Conservation (phyloP, 2,329 filamentous ascomycete species). For the Calycina marina region DNA sequence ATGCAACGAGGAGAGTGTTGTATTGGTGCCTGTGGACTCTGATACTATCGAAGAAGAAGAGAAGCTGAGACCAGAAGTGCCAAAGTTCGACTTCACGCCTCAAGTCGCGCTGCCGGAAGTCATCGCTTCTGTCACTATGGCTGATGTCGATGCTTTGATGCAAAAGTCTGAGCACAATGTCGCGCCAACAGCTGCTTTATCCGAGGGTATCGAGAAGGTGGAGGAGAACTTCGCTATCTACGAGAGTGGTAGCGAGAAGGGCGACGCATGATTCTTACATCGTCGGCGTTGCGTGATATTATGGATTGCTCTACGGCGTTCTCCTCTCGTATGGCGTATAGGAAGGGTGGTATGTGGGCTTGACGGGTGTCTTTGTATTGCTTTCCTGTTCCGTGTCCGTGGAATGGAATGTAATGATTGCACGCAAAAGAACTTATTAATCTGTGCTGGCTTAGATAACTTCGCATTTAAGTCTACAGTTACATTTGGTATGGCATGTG, state of each 20-base stretch:
- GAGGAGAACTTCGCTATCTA: conserved; percentile 52
- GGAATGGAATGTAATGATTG: too few relatives aligned
- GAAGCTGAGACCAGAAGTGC: conserved; percentile 5
- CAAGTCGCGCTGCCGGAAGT: conserved; percentile 18
- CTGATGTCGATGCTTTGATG: conserved; percentile 27
- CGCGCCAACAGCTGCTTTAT: conserved; percentile 30
- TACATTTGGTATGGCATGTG: too few relatives aligned
- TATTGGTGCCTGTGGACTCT: conserved; percentile 46
- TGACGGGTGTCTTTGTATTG: too few relatives aligned
- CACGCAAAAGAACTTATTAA: too few relatives aligned
- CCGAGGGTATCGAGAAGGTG: conserved; percentile 42
- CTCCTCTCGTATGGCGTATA: too few relatives aligned
- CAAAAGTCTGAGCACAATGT: conserved; percentile 23
- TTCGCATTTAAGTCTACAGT: too few relatives aligned
- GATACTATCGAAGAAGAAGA: conserved; percentile 19
- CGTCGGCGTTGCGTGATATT: too few relatives aligned
- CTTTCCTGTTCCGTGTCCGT: too few relatives aligned
- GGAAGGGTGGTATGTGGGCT: too few relatives aligned
- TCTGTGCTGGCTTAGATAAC: too few relatives aligned
- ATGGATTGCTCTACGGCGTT: too few relatives aligned
- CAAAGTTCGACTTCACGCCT: conserved; percentile 16
- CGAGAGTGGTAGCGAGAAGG: conserved; percentile 54
- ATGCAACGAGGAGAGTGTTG: conserved; percentile 45
- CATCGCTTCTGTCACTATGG: conserved; percentile 9
- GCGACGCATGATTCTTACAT: conserved; percentile 25